A percentile compares a stretch with the other conserved stretches of the same genome.
Conservation (phyloP, 1,139 yeast species). For the Yamadazyma triangularis region DNA sequence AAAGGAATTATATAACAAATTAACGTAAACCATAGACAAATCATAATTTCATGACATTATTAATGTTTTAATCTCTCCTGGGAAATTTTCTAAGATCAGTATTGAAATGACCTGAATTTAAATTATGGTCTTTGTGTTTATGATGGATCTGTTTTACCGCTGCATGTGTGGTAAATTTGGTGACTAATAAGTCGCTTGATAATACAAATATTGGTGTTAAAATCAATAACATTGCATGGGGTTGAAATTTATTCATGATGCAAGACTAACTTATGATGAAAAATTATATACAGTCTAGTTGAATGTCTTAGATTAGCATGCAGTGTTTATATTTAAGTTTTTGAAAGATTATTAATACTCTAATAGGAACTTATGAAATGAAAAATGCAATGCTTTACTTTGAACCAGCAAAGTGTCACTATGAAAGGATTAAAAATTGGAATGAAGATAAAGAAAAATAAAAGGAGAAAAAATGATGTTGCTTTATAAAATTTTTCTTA, state of each 20-base stretch:
- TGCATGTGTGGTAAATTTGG: slow-evolving; percentile 17
- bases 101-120: slow-evolving; percentile 11
- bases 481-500: not conserved
- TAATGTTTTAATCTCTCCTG: not conserved
- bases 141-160: slow-evolving; percentile 11
- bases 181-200: slow-evolving; percentile 20
- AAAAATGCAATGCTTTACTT: not conserved
- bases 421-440: no score
- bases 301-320: no score
- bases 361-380: no score
- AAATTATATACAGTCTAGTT: not conserved
- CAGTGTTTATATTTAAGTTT: no score
- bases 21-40: no score
- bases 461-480: not conserved
- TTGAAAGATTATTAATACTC: no score
- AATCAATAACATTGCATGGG: slow-evolving; percentile 18
- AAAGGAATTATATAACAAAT: no score
- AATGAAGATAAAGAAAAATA: not conserved
- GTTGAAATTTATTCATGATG: slow-evolving; percentile 10
- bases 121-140: not conserved
- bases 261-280: no score
- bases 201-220: slow-evolving; percentile 23
- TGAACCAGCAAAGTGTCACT: not conserved
- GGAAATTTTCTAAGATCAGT: slow-evolving; percentile 12
- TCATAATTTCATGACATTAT: no score